Percentiles rank a stretch among this genome's conserved stretches.
Conservation (phyloP, 495 filamentous ascomycete genomes). For the Aspergillus diversus region DNA sequence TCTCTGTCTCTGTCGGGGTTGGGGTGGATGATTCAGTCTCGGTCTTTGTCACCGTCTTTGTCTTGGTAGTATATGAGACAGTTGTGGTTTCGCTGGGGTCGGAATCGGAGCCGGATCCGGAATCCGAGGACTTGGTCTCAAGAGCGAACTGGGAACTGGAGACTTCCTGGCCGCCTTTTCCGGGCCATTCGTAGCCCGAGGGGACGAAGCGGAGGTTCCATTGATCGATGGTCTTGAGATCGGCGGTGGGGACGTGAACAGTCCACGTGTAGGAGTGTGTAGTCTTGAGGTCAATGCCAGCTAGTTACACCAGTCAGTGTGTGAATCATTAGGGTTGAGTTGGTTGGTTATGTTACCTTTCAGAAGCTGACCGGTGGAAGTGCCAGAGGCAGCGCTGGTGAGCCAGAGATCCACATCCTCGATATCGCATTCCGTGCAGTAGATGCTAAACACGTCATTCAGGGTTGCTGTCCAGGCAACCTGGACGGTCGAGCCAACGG, state of each 20-base stretch:
- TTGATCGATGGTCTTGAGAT: neutral
- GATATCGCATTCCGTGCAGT: neutral
- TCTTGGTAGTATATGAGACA: neutral
- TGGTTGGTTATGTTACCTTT: neutral
- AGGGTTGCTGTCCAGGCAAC: neutral
- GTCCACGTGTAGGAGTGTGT: neutral
- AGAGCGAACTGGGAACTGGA: neutral
- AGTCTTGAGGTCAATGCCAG: neutral
- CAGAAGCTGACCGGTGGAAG: neutral
- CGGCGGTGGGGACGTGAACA: neutral
- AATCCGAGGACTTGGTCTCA: neutral
- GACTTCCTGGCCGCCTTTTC: neutral
- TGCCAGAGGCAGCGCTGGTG: neutral
- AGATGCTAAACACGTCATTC: neutral
- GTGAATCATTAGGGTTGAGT: neutral
- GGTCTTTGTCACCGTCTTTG: neutral
- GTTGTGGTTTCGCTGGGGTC: neutral
- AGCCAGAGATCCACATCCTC: neutral
- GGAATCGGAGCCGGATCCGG: neutral
- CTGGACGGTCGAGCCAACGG: neutral
- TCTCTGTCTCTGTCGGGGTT: neutral
- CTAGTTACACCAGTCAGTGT: neutral
- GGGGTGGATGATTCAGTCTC: neutral
- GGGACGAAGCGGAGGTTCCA: neutral
- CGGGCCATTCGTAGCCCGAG: neutral